Conservation (phyloP, 257 asterid genomes). For the Cynanchum wilfordii region DNA sequence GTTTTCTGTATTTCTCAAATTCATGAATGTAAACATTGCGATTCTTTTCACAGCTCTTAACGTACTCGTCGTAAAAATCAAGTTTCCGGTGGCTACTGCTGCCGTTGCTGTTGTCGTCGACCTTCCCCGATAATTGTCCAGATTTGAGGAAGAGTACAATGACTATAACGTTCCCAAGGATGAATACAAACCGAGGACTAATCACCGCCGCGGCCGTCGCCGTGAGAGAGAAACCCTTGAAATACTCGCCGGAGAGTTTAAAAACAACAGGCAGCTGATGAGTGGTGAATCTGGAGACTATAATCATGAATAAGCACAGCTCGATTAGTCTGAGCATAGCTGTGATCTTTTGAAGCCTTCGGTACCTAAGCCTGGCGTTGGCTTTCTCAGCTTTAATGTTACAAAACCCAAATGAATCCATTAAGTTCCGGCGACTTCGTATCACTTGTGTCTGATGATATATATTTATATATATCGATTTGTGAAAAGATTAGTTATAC, state of each 20-base stretch:
- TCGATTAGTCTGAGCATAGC: conserved; percentile 32
- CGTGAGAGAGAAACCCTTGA: conserved; percentile 39
- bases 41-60: conserved; percentile 31
- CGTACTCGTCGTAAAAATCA: conserved; percentile 53
- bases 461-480: background rate
- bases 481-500: background rate
- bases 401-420: conserved; percentile 29
- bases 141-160: conserved; percentile 49
- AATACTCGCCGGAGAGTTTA: conserved; percentile 31
- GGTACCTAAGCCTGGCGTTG: conserved; percentile 16
- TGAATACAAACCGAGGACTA: conserved; percentile 56
- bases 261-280: conserved; percentile 31
- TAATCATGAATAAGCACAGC: conserved; percentile 21
- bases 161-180: conserved; percentile 66
- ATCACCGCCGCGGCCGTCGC: conserved; percentile 32
- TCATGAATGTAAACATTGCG: conserved; percentile 8
- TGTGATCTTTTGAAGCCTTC: conserved; percentile 23
- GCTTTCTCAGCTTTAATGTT: conserved; percentile 31
- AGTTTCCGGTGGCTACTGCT: conserved; percentile 10
- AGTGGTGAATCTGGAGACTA: conserved; percentile 29
- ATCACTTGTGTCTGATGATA: background rate
- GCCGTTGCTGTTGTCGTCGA: conserved; percentile 11
- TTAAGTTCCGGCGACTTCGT: conserved; percentile 6
- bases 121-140: conserved; percentile 26
- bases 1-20: conserved; percentile 17